These are phyloP conservation scores for Diutina pseudorugosa DNA, from an alignment of 1,139 yeast species.

Conservation along the genomic window DNA sequence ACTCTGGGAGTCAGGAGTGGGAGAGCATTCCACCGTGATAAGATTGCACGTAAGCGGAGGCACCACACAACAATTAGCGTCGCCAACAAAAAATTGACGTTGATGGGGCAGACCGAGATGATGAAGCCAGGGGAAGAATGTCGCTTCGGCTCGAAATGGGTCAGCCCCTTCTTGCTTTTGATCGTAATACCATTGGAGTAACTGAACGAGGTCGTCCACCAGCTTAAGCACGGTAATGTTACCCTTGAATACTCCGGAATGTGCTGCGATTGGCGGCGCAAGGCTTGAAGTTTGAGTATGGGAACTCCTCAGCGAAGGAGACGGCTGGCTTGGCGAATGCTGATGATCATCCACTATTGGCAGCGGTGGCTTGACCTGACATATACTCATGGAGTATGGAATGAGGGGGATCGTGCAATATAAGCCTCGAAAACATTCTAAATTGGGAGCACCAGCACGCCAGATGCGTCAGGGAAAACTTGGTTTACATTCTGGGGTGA, in stretches of 20 bases:
- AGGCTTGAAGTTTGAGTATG: background rate
- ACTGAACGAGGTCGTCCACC: background rate
- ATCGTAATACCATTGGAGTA: background rate
- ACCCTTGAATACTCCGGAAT: background rate
- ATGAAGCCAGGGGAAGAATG: constrained; percentile 2
- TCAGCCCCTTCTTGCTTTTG: background rate
- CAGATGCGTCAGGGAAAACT: background rate
- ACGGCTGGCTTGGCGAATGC: background rate
- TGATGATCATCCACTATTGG: background rate
- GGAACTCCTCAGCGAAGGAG: background rate
- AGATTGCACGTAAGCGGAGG: background rate
- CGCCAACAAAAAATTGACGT: background rate
- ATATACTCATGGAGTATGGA: background rate
- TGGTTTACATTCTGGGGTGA: constrained; percentile 3
- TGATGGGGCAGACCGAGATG: background rate
- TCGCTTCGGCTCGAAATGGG: background rate
- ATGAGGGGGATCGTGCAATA: background rate
- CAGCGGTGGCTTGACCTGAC: background rate
- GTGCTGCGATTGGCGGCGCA: background rate
- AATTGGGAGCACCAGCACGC: background rate
- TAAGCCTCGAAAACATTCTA: background rate
- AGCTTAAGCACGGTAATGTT: background rate
- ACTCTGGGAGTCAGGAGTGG: background rate
- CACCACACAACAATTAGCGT: background rate
- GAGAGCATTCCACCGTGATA: background rate